Percentiles rank a stretch among this genome's conserved stretches.
These are phyloP conservation scores for Aspergillus sclerotiicarbonarius DNA, from an alignment of 495 filamentous ascomycete species.

Conservation along the genomic window DNA sequence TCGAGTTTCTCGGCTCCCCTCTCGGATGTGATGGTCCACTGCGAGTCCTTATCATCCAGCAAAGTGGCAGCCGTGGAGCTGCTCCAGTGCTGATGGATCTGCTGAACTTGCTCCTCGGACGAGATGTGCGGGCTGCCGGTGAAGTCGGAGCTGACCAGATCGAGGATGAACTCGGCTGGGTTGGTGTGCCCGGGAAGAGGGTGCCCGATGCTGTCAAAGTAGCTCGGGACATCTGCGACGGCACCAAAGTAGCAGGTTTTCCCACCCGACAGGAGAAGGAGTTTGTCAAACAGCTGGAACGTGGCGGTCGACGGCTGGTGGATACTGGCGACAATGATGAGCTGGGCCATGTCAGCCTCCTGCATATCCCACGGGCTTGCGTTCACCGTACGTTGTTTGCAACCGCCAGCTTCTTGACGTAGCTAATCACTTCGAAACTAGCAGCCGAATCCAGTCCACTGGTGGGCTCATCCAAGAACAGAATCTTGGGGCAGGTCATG, in stretches of 20 bases:
- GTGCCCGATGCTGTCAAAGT: conserved; percentile 59
- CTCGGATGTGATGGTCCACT: conserved; percentile 12
- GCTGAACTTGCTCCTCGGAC: conserved; percentile 27
- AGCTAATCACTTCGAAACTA: conserved; percentile 66
- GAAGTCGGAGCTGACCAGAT: conserved; percentile 75
- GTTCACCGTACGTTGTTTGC: conserved; percentile 56
- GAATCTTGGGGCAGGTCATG: conserved; percentile 72
- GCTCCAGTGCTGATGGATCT: conserved; percentile 33
- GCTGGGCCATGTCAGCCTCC: conserved; percentile 26
- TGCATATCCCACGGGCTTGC: not conserved
- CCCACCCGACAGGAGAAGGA: conserved; percentile 69
- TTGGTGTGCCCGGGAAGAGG: conserved; percentile 66
- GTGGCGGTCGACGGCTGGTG: conserved; percentile 78
- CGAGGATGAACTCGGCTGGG: conserved; percentile 74
- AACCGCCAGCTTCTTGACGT: conserved; percentile 59
- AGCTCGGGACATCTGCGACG: conserved; percentile 45
- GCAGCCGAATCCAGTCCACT: conserved; percentile 73
- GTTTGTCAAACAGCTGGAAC: conserved; percentile 75
- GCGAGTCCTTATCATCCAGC: conserved; percentile 12
- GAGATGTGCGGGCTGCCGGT: conserved; percentile 37
- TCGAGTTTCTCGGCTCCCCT: conserved; percentile 14
- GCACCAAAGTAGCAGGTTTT: conserved; percentile 68
- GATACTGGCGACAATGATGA: conserved; percentile 74
- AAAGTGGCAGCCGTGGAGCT: conserved; percentile 19
- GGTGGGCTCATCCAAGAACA: conserved; percentile 83